phyloP scores from a whole-genome alignment of 805 yeast genomes.

The Clavispora santaluciae region DNA sequence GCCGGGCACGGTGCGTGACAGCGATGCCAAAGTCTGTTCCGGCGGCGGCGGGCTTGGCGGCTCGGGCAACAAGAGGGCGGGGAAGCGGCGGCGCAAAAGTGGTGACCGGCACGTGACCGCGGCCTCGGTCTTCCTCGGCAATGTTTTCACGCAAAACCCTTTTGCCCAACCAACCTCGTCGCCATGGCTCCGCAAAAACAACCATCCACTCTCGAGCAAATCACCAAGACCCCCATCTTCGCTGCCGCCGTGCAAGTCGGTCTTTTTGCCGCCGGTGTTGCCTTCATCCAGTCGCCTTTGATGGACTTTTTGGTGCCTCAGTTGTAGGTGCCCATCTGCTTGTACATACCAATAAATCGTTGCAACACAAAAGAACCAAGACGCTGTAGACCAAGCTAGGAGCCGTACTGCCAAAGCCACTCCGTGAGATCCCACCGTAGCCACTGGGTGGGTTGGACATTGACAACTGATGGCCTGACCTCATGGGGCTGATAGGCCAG shows the following conservation, averaged over 20 bases:
- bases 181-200: constrained; percentile 15
- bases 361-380: too few species aligned
- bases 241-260: constrained; percentile 60
- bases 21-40: too few species aligned
- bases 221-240: constrained; percentile 61
- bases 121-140: neutral
- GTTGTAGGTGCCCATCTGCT: constrained; percentile 23
- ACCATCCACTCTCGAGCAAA: constrained; percentile 39
- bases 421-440: too few species aligned
- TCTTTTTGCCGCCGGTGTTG: constrained; percentile 67
- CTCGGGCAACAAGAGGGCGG: neutral
- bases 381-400: too few species aligned
- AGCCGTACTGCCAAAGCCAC: too few species aligned
- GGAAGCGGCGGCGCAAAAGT: neutral
- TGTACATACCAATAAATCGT: constrained; percentile 6
- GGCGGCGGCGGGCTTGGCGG: too few species aligned
- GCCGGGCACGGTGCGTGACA: too few species aligned
- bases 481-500: too few species aligned
- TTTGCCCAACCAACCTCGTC: neutral
- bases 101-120: neutral
- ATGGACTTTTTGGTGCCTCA: constrained; percentile 84
- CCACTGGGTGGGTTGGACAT: too few species aligned
- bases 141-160: neutral
- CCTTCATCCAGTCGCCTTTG: constrained; percentile 70
- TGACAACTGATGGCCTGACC: too few species aligned